Evolutionary conservation across 164 flowering plant species (phyloP).

Genomic region (Aristolochia californica): DNA sequence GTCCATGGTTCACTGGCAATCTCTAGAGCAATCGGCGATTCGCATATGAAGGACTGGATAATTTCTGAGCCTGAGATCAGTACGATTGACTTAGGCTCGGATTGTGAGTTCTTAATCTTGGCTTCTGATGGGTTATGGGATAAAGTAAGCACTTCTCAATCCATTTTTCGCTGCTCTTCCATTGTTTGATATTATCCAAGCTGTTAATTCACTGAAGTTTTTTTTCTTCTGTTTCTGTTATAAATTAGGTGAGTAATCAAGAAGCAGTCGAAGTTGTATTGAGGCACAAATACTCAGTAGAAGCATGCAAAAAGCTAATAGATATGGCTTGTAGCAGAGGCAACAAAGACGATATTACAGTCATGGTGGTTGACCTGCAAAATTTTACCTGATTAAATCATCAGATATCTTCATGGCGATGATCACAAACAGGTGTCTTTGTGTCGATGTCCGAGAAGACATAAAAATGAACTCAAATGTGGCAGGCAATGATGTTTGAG

Average conservation of each 20-base stretch:
- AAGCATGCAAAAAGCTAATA: slow-evolving; percentile 39
- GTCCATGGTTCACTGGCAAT: slow-evolving; percentile 50
- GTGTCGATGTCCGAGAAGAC: too few relatives aligned
- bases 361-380: slow-evolving; percentile 34
- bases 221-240: too few relatives aligned
- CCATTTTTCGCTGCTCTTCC: neutral
- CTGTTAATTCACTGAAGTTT: too few relatives aligned
- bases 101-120: slow-evolving; percentile 38
- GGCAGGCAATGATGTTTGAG: too few relatives aligned
- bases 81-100: slow-evolving; percentile 20
- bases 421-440: too few relatives aligned
- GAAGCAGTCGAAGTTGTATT: slow-evolving; percentile 44
- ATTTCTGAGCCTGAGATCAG: slow-evolving; percentile 40
- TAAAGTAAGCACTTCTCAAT: slow-evolving; percentile 23
- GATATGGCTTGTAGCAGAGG: slow-evolving; percentile 38
- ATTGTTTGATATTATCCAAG: neutral
- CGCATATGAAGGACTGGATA: slow-evolving; percentile 39
- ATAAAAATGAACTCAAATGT: too few relatives aligned
- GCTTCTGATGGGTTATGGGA: slow-evolving; percentile 73
- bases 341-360: slow-evolving; percentile 38
- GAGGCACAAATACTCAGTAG: slow-evolving; percentile 9
- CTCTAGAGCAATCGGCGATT: slow-evolving; percentile 51
- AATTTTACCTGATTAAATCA: slow-evolving; percentile 3
- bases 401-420: too few relatives aligned
- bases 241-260: slow-evolving; percentile 36